These are phyloP conservation scores for Arthrobotrys iridis DNA, from an alignment of 2,329 filamentous ascomycete genomes.

Conservation along the genomic window DNA sequence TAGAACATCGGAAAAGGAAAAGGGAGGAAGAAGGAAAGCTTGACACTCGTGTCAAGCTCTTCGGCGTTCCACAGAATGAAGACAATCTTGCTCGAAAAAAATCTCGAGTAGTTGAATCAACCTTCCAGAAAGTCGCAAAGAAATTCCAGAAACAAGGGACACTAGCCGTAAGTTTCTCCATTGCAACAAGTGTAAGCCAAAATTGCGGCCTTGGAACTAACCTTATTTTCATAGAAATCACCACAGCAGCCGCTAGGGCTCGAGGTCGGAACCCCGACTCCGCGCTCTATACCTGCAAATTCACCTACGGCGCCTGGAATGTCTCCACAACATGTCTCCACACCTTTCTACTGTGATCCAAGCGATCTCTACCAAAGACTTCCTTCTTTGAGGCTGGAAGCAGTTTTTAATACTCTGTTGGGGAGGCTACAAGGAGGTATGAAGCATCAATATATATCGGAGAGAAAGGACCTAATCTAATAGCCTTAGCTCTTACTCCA, in stretches of 20 bases:
- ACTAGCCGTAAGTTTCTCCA: neutral
- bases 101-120: neutral
- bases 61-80: neutral
- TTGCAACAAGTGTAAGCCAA: neutral
- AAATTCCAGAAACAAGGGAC: neutral
- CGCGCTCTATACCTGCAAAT: neutral
- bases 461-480: neutral
- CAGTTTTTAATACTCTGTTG: neutral
- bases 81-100: neutral
- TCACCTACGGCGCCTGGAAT: neutral
- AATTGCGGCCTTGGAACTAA: neutral
- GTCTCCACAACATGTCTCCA: neutral
- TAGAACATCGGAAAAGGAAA: neutral
- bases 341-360: neutral
- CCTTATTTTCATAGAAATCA: neutral
- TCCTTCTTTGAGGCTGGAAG: conserved; percentile 9
- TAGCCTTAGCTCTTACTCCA: neutral
- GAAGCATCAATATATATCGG: neutral
- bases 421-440: conserved; percentile 3
- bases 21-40: neutral
- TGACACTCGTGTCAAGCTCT: conserved; percentile 19
- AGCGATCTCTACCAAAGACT: conserved; percentile 4
- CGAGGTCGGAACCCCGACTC: conserved; percentile 17
- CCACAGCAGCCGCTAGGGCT: neutral
- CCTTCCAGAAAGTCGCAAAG: neutral